phyloP scores from a whole-genome alignment of 257 asterid genomes.

The Solanum megistacrolobum region DNA sequence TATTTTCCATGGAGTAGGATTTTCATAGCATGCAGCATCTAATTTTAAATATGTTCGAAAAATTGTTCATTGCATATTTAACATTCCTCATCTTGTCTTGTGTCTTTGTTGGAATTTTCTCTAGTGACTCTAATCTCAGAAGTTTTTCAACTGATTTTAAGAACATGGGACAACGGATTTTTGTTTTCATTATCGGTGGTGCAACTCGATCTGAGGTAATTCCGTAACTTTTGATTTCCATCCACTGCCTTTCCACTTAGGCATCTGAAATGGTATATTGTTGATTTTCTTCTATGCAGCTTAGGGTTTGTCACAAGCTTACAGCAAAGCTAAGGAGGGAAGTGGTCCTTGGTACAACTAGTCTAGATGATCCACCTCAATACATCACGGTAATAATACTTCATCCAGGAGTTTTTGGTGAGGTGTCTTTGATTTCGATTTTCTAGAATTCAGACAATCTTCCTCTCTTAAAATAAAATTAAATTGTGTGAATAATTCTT shows the following conservation, averaged over 20 bases:
- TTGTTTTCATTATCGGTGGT: constrained; percentile 81
- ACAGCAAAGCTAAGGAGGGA: constrained; percentile 79
- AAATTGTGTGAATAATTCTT: background rate
- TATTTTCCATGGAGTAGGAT: background rate
- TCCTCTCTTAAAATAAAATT: background rate
- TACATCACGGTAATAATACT: constrained; percentile 56
- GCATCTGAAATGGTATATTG: background rate
- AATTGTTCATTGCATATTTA: background rate
- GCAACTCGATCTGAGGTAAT: constrained; percentile 97
- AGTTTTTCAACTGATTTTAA: constrained; percentile 39
- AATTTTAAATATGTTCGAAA: background rate
- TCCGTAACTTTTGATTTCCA: background rate
- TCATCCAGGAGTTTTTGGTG: background rate
- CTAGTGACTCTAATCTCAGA: constrained; percentile 70
- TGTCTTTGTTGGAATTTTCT: constrained; percentile 10
- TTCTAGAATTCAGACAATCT: background rate
- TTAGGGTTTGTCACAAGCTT: constrained; percentile 88
- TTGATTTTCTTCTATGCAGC: constrained; percentile 34
- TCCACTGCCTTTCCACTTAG: background rate
- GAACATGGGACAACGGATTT: constrained; percentile 92
- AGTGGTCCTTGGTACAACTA: constrained; percentile 88
- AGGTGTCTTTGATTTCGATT: background rate
- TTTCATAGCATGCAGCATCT: background rate
- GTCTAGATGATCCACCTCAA: constrained; percentile 82
- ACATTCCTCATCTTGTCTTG: background rate